Evolutionary conservation across 805 yeast genomes (phyloP).

Genomic region (Barnettozyma populi): DNA sequence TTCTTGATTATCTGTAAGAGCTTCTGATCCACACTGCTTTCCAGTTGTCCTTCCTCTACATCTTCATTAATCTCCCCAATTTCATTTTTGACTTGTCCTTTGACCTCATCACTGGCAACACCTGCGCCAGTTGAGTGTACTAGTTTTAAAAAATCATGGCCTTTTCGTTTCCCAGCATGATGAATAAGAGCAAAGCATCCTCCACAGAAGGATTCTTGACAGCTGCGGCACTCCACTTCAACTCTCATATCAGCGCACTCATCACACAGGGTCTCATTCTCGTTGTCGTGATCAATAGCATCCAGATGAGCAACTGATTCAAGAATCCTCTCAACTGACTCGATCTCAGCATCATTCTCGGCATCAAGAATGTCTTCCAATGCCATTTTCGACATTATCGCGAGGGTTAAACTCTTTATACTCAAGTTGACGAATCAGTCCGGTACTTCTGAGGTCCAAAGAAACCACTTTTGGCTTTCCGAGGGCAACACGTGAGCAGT

Average conservation of each 20-base stretch:
- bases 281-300: slow-evolving; percentile 11
- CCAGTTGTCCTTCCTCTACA: neutral
- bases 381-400: slow-evolving; percentile 20
- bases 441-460: too few relatives aligned
- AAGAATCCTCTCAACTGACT: slow-evolving; percentile 20
- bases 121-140: slow-evolving; percentile 16
- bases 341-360: slow-evolving; percentile 30
- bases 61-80: neutral
- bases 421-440: too few relatives aligned
- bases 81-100: slow-evolving; percentile 12
- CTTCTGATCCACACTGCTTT: slow-evolving; percentile 6
- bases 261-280: slow-evolving; percentile 45
- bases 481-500: too few relatives aligned
- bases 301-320: slow-evolving; percentile 16
- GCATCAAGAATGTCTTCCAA: slow-evolving; percentile 35
- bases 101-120: slow-evolving; percentile 18
- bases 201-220: slow-evolving; percentile 63
- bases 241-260: slow-evolving; percentile 73
- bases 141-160: slow-evolving; percentile 33
- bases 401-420: neutral
- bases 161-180: slow-evolving; percentile 57
- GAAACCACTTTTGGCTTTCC: too few relatives aligned
- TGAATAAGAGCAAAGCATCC: slow-evolving; percentile 68
- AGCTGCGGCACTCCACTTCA: slow-evolving; percentile 53
- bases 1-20: slow-evolving; percentile 28